These are phyloP conservation scores for Dissoconium aciculare DNA, from an alignment of 2,329 filamentous ascomycete genomes.

Conservation along the genomic window DNA sequence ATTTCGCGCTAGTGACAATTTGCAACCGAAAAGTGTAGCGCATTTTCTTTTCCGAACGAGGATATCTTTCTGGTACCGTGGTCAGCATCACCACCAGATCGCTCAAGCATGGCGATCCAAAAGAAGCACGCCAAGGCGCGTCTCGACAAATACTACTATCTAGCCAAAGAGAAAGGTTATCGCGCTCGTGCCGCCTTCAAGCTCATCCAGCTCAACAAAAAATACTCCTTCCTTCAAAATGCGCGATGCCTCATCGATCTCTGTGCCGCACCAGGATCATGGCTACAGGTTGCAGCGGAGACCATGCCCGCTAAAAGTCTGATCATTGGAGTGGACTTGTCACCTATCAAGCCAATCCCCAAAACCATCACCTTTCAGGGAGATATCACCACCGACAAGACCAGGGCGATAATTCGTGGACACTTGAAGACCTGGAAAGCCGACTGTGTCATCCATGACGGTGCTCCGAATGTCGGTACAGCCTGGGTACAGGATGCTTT, in stretches of 20 bases:
- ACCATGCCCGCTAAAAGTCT: slow-evolving; percentile 82
- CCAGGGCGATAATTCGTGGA: slow-evolving; percentile 70
- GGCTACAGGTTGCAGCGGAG: slow-evolving; percentile 93
- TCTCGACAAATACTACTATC: slow-evolving; percentile 96
- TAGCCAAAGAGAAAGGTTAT: slow-evolving; percentile 97
- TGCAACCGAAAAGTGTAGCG: too few relatives aligned
- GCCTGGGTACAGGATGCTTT: slow-evolving; percentile 98
- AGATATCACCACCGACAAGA: slow-evolving; percentile 96
- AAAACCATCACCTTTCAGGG: slow-evolving; percentile 90
- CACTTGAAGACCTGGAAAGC: slow-evolving; percentile 95
- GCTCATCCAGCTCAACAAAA: slow-evolving; percentile 95
- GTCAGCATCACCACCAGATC: slow-evolving; percentile 1
- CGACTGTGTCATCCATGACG: slow-evolving; percentile 89
- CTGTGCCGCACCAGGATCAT: slow-evolving; percentile 90
- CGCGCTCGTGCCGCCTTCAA: slow-evolving; percentile 94
- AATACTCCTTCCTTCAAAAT: slow-evolving; percentile 95
- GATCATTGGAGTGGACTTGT: slow-evolving; percentile 85
- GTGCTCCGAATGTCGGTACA: slow-evolving; percentile 93
- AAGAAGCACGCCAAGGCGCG: slow-evolving; percentile 99
- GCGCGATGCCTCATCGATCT: slow-evolving; percentile 94
- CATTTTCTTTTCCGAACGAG: background rate
- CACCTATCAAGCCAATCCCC: slow-evolving; percentile 91
- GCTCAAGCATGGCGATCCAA: slow-evolving; percentile 66
- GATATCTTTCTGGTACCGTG: background rate
- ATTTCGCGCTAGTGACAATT: background rate